Percentiles rank a stretch among this genome's conserved stretches.
phyloP scores from a whole-genome alignment of 2,329 filamentous ascomycete species.

The Fusarium paranaense region DNA sequence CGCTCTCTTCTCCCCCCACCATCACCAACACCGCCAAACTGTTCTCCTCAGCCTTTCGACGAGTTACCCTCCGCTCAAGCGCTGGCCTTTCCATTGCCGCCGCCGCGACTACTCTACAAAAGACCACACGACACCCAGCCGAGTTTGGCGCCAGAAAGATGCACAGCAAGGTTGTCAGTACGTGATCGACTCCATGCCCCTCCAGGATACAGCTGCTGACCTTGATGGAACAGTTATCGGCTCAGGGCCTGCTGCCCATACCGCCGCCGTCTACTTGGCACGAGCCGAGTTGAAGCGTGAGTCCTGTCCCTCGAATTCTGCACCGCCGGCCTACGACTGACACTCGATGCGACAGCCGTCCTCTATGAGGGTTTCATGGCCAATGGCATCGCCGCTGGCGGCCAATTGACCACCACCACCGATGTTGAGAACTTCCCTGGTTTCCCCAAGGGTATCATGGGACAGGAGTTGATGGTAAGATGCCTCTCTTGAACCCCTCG shows the following conservation, averaged over 20 bases:
- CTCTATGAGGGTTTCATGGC: constrained; percentile 98
- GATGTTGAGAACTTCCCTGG: constrained; percentile 99
- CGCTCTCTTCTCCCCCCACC: constrained; percentile 14
- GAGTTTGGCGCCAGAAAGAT: constrained; percentile 70
- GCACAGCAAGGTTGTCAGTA: constrained; percentile 93
- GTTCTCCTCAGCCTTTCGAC: constrained; percentile 87
- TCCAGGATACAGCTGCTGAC: constrained; percentile 5
- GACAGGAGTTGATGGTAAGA: constrained; percentile 83
- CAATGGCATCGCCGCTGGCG: constrained; percentile 94
- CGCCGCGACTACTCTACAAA: constrained; percentile 72
- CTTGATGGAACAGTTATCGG: constrained; percentile 71
- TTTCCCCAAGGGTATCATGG: constrained; percentile 90
- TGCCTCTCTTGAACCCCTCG: background rate
- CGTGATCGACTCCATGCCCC: constrained; percentile 53
- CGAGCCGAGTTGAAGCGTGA: constrained; percentile 90
- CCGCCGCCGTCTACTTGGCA: constrained; percentile 94
- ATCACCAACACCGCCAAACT: constrained; percentile 74
- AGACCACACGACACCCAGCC: constrained; percentile 53
- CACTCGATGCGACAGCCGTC: constrained; percentile 67
- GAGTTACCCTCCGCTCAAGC: constrained; percentile 78
- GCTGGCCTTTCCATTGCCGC: constrained; percentile 80
- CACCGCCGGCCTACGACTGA: constrained; percentile 17
- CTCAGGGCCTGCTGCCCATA: constrained; percentile 97
- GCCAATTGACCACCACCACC: constrained; percentile 97
- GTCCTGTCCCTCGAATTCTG: constrained; percentile 39